These are phyloP conservation scores for Mucor mucedo DNA, from an alignment of 371 early-diverging fungal species.

Conservation along the genomic window DNA sequence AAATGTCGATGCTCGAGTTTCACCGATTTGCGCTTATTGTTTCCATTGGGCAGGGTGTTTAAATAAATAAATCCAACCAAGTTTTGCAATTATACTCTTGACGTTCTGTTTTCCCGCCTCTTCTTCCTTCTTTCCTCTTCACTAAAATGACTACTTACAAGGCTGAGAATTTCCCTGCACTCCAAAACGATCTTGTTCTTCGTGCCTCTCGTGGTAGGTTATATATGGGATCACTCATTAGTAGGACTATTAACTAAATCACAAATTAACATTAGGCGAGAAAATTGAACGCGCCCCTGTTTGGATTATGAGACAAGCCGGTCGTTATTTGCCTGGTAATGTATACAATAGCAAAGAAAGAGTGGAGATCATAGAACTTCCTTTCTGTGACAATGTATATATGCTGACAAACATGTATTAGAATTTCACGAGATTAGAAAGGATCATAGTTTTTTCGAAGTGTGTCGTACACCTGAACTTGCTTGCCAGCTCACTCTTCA, in stretches of 20 bases:
- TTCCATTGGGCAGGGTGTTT: too few relatives aligned
- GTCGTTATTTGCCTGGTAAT: slow-evolving; percentile 94
- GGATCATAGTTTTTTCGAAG: slow-evolving; percentile 90
- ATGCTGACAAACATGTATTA: slow-evolving; percentile 24
- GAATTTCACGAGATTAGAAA: slow-evolving; percentile 90
- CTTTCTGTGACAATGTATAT: not conserved
- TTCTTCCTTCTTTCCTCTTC: too few relatives aligned
- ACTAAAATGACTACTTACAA: slow-evolving; percentile 20
- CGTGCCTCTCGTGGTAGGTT: slow-evolving; percentile 78
- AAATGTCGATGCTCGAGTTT: too few relatives aligned
- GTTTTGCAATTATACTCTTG: too few relatives aligned
- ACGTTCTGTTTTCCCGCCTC: too few relatives aligned
- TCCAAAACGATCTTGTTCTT: slow-evolving; percentile 91
- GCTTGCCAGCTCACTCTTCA: slow-evolving; percentile 96
- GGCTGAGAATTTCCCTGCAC: slow-evolving; percentile 72
- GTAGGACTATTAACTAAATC: not conserved
- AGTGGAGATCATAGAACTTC: too few relatives aligned
- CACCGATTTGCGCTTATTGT: too few relatives aligned
- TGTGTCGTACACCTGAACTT: slow-evolving; percentile 92
- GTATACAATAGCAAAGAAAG: too few relatives aligned
- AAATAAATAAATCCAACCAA: too few relatives aligned
- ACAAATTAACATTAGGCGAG: slow-evolving; percentile 57
- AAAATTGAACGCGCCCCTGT: slow-evolving; percentile 89
- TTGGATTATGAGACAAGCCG: slow-evolving; percentile 99
- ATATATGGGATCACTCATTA: not conserved